Evolutionary conservation across 495 filamentous ascomycete species (phyloP).

Genomic region (Penicillium pancosmium): DNA sequence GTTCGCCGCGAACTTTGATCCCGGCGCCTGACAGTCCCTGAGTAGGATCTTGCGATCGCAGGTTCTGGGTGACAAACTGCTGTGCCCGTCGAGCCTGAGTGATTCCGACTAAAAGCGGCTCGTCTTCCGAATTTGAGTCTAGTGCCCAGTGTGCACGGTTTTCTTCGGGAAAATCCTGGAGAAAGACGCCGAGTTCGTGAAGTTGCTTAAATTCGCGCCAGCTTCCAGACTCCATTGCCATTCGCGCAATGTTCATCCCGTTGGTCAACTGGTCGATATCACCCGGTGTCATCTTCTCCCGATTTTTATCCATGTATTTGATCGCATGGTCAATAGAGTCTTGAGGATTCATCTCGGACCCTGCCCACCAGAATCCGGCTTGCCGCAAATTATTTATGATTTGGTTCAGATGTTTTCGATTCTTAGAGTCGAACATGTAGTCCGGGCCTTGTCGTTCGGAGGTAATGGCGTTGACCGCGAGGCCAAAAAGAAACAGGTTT

Average conservation of each 20-base stretch:
- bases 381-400: conserved; percentile 80
- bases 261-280: conserved; percentile 64
- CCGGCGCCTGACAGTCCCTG: conserved; percentile 55
- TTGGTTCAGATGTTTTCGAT: conserved; percentile 61
- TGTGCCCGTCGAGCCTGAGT: conserved; percentile 62
- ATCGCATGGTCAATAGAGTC: conserved; percentile 63
- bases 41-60: conserved; percentile 47
- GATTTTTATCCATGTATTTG: conserved; percentile 61
- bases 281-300: conserved; percentile 52
- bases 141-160: conserved; percentile 66
- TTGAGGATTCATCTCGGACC: conserved; percentile 67
- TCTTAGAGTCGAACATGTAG: conserved; percentile 83
- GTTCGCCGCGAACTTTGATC: conserved; percentile 38
- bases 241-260: conserved; percentile 64
- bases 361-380: conserved; percentile 89
- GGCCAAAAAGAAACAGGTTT: conserved; percentile 80
- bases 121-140: conserved; percentile 35
- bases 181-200: conserved; percentile 77
- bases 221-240: conserved; percentile 57
- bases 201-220: conserved; percentile 68
- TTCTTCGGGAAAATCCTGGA: conserved; percentile 59
- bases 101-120: conserved; percentile 53
- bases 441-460: conserved; percentile 81
- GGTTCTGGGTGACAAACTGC: conserved; percentile 57
- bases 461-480: conserved; percentile 87